A percentile compares a stretch with the other conserved stretches of the same genome.
phyloP scores from a whole-genome alignment of 2,329 filamentous ascomycete species.

The Epichloe scottii region DNA sequence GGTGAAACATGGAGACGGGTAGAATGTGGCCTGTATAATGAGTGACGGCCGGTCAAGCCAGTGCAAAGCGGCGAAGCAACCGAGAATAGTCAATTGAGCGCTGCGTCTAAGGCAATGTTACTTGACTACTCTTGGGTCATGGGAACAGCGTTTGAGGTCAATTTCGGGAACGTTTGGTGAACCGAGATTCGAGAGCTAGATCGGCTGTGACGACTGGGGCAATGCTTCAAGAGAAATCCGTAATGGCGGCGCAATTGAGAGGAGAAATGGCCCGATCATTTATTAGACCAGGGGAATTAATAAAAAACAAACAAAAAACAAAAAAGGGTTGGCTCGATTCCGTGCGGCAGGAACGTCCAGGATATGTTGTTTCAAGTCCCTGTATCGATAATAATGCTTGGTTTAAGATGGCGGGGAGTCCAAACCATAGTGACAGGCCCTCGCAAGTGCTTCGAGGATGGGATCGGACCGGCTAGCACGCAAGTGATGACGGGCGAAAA shows the following conservation, averaged over 20 bases:
- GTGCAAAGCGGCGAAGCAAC: background rate
- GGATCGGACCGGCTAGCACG: background rate
- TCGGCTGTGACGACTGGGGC: background rate
- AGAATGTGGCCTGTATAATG: background rate
- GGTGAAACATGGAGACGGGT: conserved; percentile 25
- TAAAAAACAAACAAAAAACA: background rate
- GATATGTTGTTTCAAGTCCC: conserved; percentile 10
- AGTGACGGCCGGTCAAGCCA: background rate
- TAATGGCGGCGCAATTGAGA: background rate
- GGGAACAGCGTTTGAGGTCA: background rate
- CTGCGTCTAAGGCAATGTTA: background rate
- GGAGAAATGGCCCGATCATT: background rate
- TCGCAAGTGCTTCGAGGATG: background rate
- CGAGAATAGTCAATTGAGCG: background rate
- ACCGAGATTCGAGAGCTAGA: background rate
- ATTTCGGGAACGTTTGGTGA: background rate
- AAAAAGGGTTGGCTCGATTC: background rate
- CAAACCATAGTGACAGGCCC: conserved; percentile 5
- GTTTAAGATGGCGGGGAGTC: conserved; percentile 6
- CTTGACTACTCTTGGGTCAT: background rate
- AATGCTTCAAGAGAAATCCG: background rate
- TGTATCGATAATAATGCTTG: conserved; percentile 8
- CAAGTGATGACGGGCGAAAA: background rate
- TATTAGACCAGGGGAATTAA: background rate
- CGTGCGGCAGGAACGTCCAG: conserved; percentile 3